phyloP scores from a whole-genome alignment of 129 eudicot genomes.

The Ambrosia trifida region DNA sequence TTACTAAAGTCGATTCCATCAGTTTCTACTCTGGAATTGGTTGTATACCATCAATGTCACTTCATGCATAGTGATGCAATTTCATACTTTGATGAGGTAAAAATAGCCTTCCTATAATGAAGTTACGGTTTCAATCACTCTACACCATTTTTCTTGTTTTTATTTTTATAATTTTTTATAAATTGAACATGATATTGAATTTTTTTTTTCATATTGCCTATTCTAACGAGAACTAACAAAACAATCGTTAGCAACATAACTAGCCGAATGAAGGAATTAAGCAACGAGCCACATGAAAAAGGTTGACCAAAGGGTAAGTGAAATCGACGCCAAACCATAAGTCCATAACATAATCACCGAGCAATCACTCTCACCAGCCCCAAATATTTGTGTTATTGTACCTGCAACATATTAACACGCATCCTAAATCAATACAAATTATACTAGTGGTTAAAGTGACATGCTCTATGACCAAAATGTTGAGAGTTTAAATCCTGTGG shows the following conservation, averaged over 20 bases:
- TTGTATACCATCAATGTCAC: too few relatives aligned
- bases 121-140: too few relatives aligned
- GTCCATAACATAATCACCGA: conserved; percentile 63
- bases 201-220: neutral
- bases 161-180: too few relatives aligned
- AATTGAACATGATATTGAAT: neutral
- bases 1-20: too few relatives aligned
- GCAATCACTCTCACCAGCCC: conserved; percentile 60
- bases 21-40: too few relatives aligned
- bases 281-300: neutral
- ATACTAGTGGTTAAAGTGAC: too few relatives aligned
- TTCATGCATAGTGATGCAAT: too few relatives aligned
- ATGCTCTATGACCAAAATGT: too few relatives aligned
- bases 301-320: conserved; percentile 56
- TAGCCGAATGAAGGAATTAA: conserved; percentile 44
- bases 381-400: conserved; percentile 59
- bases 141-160: too few relatives aligned
- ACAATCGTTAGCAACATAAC: conserved; percentile 21
- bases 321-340: conserved; percentile 44
- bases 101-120: too few relatives aligned
- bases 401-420: conserved; percentile 1
- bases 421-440: neutral
- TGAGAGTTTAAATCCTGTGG: too few relatives aligned
- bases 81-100: too few relatives aligned
- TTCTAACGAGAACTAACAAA: neutral